A percentile compares a stretch with the other conserved stretches of the same genome.
These are phyloP conservation scores for Pseudozyma sp. DNA, from an alignment of 1,284 basidiomycete genomes.

Conservation along the genomic window DNA sequence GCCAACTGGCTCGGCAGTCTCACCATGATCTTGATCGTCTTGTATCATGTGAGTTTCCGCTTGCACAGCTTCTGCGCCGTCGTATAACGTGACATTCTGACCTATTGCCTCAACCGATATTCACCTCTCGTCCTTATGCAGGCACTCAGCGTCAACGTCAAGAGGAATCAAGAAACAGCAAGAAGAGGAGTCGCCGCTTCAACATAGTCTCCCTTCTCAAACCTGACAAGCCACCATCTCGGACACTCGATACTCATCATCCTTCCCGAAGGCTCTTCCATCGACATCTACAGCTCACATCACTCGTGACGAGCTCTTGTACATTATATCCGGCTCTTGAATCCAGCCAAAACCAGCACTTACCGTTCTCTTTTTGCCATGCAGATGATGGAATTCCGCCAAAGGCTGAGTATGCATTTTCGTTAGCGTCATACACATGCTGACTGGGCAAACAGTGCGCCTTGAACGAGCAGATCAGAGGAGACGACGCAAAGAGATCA, in stretches of 20 bases:
- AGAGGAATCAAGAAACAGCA: constrained; percentile 45
- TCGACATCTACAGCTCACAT: background rate
- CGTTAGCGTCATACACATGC: no score
- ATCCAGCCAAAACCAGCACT: no score
- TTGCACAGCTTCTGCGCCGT: background rate
- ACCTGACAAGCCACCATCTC: no score
- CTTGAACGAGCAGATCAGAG: no score
- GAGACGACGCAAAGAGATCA: no score
- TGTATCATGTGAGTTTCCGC: constrained; percentile 59
- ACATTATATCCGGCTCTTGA: background rate
- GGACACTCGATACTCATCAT: constrained; percentile 8
- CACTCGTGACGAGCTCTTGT: background rate
- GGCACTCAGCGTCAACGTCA: constrained; percentile 49
- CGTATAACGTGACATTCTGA: background rate
- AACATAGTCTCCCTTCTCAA: constrained; percentile 6
- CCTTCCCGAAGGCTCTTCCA: background rate
- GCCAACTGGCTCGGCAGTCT: constrained; percentile 65
- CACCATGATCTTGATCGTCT: constrained; percentile 62
- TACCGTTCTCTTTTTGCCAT: no score
- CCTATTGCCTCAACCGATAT: no score
- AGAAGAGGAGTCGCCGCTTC: constrained; percentile 19
- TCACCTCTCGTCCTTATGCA: background rate
- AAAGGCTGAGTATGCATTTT: no score
- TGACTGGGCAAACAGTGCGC: no score
- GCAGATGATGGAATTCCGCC: no score